Evolutionary conservation across 2,329 filamentous ascomycete genomes (phyloP).

Genomic region (Aspergillus novofumigatus): DNA sequence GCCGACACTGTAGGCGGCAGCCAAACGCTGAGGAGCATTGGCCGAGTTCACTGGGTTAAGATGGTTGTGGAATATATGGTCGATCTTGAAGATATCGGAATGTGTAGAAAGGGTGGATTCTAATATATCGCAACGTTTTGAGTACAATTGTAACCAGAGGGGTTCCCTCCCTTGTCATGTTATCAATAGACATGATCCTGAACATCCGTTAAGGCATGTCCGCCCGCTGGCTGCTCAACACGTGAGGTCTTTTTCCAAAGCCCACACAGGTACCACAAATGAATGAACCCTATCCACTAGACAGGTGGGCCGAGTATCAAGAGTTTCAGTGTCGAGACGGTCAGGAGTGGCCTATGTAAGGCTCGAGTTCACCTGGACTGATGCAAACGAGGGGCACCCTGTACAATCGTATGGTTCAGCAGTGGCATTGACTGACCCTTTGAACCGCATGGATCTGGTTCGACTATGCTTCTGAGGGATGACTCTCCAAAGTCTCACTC

Average conservation of each 20-base stretch:
- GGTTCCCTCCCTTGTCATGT: neutral
- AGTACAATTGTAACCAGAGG: neutral
- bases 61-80: neutral
- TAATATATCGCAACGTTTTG: neutral
- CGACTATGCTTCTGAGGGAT: neutral
- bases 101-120: neutral
- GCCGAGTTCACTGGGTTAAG: too few relatives aligned
- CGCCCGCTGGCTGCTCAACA: too few relatives aligned
- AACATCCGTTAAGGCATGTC: neutral
- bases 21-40: neutral
- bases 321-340: neutral
- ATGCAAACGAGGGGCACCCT: neutral
- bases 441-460: neutral
- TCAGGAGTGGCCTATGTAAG: neutral
- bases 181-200: neutral
- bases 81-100: neutral
- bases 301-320: neutral
- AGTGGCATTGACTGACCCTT: neutral
- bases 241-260: too few relatives aligned
- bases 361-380: neutral
- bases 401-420: neutral
- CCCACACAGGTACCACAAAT: neutral
- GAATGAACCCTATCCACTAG: neutral
- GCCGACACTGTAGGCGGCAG: constrained; percentile 27
- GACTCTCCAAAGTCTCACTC: neutral